These are phyloP conservation scores for Neonectria punicea DNA, from an alignment of 2,329 filamentous ascomycete genomes.

Conservation along the genomic window DNA sequence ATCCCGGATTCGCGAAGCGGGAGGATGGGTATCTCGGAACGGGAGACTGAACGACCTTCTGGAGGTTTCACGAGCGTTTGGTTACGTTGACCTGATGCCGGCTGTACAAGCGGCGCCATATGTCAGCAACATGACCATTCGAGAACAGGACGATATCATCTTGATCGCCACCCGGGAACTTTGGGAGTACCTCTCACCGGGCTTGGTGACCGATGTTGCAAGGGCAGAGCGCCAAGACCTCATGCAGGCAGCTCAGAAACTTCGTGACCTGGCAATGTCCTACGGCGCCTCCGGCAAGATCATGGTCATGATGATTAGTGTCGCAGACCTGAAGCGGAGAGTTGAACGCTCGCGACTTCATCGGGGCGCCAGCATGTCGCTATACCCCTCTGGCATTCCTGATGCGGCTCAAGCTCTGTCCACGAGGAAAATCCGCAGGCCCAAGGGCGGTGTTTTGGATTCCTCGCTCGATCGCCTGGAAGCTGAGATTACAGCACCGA, in stretches of 20 bases:
- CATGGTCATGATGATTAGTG: slow-evolving; percentile 98
- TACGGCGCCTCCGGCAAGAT: slow-evolving; percentile 95
- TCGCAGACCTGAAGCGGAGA: slow-evolving; percentile 88
- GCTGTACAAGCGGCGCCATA: slow-evolving; percentile 92
- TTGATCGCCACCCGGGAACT: slow-evolving; percentile 90
- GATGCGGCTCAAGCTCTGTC: slow-evolving; percentile 75
- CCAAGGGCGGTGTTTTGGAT: slow-evolving; percentile 76
- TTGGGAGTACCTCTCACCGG: slow-evolving; percentile 93
- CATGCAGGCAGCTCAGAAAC: slow-evolving; percentile 94
- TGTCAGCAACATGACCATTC: slow-evolving; percentile 80
- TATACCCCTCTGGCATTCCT: slow-evolving; percentile 79
- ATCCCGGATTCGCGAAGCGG: slow-evolving; percentile 90
- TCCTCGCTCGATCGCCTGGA: slow-evolving; percentile 88
- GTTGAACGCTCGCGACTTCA: slow-evolving; percentile 77
- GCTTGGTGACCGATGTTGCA: slow-evolving; percentile 91
- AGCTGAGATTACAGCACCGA: slow-evolving; percentile 90
- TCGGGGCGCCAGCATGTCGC: slow-evolving; percentile 84
- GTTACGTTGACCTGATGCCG: slow-evolving; percentile 92
- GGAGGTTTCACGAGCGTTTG: slow-evolving; percentile 93
- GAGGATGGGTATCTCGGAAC: slow-evolving; percentile 94
- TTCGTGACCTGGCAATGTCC: slow-evolving; percentile 93
- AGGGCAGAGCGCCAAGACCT: slow-evolving; percentile 87
- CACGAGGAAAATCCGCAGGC: slow-evolving; percentile 72
- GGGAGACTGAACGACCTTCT: slow-evolving; percentile 93
- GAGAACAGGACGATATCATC: slow-evolving; percentile 92